Conservation (phyloP, 2,329 filamentous ascomycete species). For the Colletotrichum aenigma region DNA sequence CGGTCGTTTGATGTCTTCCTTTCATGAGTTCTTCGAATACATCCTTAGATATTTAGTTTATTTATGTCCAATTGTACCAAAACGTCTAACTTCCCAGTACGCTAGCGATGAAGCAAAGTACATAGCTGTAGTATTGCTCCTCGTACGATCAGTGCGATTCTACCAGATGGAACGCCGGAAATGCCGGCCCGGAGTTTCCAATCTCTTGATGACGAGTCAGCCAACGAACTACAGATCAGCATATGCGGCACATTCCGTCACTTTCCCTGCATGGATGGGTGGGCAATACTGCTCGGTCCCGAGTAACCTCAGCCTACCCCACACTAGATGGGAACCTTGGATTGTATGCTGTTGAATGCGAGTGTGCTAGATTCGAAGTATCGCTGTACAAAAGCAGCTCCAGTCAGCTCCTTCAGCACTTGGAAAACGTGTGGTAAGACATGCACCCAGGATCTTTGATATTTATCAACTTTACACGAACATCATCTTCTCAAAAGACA, state of each 20-base stretch:
- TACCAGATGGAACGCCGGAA: background rate
- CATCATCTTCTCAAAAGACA: background rate
- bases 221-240: background rate
- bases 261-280: background rate
- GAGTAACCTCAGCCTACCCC: background rate
- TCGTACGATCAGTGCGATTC: background rate
- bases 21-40: background rate
- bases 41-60: background rate
- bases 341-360: background rate
- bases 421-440: background rate
- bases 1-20: background rate
- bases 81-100: background rate
- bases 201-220: background rate
- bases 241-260: background rate
- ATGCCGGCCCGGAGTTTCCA: background rate
- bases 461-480: background rate
- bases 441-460: background rate
- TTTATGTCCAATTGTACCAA: background rate
- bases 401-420: background rate
- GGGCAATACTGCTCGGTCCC: background rate
- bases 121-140: background rate
- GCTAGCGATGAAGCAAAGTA: background rate
- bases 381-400: background rate
- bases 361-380: background rate
- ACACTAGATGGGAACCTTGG: background rate